Evolutionary conservation across 2,329 filamentous ascomycete genomes (phyloP).

Genomic region (Dactylonectria macrodidyma): DNA sequence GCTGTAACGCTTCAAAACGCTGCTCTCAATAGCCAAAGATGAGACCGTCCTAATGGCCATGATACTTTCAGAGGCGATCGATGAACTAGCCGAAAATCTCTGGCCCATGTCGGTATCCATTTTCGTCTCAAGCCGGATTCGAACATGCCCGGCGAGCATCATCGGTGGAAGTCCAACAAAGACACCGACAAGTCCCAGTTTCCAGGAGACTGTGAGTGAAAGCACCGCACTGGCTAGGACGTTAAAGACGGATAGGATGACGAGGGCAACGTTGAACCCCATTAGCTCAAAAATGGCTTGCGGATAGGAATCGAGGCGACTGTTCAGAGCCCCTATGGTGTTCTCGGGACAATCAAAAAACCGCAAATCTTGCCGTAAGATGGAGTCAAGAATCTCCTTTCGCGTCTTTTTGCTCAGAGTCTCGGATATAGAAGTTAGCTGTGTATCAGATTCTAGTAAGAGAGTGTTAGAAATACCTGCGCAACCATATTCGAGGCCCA

Average conservation of each 20-base stretch:
- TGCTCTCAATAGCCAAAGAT: slow-evolving; percentile 57
- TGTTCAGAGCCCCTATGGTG: slow-evolving; percentile 1
- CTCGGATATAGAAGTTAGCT: background rate
- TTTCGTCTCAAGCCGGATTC: slow-evolving; percentile 55
- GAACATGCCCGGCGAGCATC: slow-evolving; percentile 50
- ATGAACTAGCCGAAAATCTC: slow-evolving; percentile 51
- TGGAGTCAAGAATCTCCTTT: slow-evolving; percentile 18
- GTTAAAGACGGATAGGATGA: slow-evolving; percentile 54
- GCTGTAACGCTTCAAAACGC: slow-evolving; percentile 46
- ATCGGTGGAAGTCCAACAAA: slow-evolving; percentile 56
- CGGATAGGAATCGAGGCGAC: slow-evolving; percentile 51
- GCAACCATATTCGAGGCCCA: slow-evolving; percentile 31
- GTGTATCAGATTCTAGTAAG: no score
- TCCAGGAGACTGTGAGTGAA: slow-evolving; percentile 61
- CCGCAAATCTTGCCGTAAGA: slow-evolving; percentile 18
- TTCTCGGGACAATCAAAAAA: slow-evolving; percentile 22
- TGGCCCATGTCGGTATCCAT: slow-evolving; percentile 54
- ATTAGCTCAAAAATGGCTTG: slow-evolving; percentile 57
- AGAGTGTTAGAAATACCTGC: slow-evolving; percentile 14
- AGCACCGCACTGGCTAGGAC: slow-evolving; percentile 56
- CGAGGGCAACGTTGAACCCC: slow-evolving; percentile 56
- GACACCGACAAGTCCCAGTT: slow-evolving; percentile 62
- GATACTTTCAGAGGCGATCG: slow-evolving; percentile 58
- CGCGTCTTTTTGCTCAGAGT: slow-evolving; percentile 15
- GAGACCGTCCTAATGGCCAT: slow-evolving; percentile 56